Percentiles rank a stretch among this genome's conserved stretches.
Conservation (phyloP, 2,329 filamentous ascomycete species). For the Trichoderma asperellum region DNA sequence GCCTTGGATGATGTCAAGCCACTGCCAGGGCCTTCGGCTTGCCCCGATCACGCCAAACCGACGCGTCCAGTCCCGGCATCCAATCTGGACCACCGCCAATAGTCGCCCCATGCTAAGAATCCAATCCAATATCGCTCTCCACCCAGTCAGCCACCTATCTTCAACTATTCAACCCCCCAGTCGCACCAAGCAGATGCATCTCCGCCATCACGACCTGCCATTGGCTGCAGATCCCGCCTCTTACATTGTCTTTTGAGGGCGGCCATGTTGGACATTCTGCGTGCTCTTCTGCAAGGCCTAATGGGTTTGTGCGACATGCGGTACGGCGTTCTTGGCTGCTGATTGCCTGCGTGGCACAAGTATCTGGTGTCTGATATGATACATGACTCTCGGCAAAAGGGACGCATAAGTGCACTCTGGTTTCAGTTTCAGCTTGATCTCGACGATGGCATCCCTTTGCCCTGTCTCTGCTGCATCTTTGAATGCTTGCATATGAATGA, state of each 20-base stretch:
- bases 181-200: constrained; percentile 24
- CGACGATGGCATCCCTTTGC: background rate
- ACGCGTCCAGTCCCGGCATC: background rate
- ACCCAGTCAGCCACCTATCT: background rate
- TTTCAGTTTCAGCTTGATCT: constrained; percentile 17
- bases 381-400: background rate
- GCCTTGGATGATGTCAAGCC: background rate
- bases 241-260: background rate
- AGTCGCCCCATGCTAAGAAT: background rate
- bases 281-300: background rate
- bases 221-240: background rate
- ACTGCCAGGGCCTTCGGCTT: constrained; percentile 14
- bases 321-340: background rate
- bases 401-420: background rate
- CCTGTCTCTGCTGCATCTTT: background rate
- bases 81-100: background rate
- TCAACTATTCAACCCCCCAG: background rate
- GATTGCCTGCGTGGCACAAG: background rate
- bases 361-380: background rate
- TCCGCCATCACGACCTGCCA: background rate
- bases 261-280: background rate
- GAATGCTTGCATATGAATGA: background rate
- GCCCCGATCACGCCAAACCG: constrained; percentile 10
- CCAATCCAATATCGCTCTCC: background rate
- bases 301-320: background rate